Evolutionary conservation across 305 asterid genomes (phyloP).

Genomic region (Solanum chacoense): DNA sequence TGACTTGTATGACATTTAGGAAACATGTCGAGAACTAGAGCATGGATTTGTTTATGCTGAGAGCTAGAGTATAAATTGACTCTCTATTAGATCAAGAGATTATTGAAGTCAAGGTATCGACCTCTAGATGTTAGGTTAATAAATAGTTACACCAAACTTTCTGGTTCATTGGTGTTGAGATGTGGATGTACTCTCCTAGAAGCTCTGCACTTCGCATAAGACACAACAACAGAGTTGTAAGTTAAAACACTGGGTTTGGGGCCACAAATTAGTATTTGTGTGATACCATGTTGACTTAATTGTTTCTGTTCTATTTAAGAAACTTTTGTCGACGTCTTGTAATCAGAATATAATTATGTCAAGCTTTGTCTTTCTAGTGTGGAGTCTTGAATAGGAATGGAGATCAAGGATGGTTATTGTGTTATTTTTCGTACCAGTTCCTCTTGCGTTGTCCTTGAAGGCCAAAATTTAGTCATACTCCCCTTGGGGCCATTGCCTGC

Average conservation of each 20-base stretch:
- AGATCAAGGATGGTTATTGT: neutral
- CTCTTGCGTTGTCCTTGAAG: neutral
- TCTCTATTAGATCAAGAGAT: neutral
- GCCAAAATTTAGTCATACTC: neutral
- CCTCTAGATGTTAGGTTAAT: neutral
- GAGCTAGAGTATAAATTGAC: neutral
- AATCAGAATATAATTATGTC: neutral
- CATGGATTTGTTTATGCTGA: neutral
- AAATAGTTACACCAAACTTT: neutral
- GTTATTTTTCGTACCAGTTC: neutral
- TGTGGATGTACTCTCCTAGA: neutral
- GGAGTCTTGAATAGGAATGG: neutral
- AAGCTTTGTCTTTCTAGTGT: neutral
- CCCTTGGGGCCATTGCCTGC: neutral
- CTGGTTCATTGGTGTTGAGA: neutral
- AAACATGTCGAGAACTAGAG: neutral
- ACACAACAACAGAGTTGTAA: neutral
- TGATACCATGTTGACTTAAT: neutral
- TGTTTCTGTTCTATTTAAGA: neutral
- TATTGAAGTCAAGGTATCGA: neutral
- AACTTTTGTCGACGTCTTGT: neutral
- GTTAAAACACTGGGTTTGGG: neutral
- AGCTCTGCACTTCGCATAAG: neutral
- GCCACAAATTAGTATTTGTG: neutral
- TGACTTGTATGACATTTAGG: neutral